phyloP scores from a whole-genome alignment of 352 stramenopile genomes.

The Globisporangium cylindrosporum region DNA sequence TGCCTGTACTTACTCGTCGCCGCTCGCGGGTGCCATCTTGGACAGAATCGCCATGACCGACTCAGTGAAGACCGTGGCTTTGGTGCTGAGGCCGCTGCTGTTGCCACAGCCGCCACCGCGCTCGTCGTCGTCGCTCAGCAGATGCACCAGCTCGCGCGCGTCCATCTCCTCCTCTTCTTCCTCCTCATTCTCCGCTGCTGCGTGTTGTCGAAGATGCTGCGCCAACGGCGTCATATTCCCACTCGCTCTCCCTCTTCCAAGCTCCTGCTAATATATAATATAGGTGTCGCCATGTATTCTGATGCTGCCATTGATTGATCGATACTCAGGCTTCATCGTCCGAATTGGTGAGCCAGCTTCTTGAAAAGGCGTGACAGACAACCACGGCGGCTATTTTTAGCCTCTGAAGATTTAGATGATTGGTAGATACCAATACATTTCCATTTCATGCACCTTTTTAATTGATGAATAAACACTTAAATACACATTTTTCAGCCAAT shows the following conservation, averaged over 20 bases:
- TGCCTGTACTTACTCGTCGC: constrained; percentile 52
- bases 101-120: constrained; percentile 12
- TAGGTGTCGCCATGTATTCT: not conserved
- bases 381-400: not conserved
- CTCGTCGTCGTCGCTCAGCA: constrained; percentile 45
- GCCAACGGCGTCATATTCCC: not conserved
- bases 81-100: not conserved
- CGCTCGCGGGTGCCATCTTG: constrained; percentile 30
- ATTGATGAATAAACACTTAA: not conserved
- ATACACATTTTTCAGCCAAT: not conserved
- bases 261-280: not conserved
- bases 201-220: not conserved
- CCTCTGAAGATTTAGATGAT: not conserved
- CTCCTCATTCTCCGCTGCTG: not conserved
- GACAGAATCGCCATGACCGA: constrained; percentile 39
- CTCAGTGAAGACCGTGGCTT: constrained; percentile 15
- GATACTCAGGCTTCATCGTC: not conserved
- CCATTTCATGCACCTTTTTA: not conserved
- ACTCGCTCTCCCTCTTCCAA: not conserved
- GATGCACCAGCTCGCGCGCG: constrained; percentile 33
- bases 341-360: not conserved
- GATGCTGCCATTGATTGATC: not conserved
- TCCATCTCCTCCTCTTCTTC: constrained; percentile 16
- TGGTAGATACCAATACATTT: no score
- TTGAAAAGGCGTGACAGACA: constrained; percentile 3